Base-by-base conservation (phyloP, 2,329 filamentous ascomycete genomes). In the Capronia americana region DNA sequence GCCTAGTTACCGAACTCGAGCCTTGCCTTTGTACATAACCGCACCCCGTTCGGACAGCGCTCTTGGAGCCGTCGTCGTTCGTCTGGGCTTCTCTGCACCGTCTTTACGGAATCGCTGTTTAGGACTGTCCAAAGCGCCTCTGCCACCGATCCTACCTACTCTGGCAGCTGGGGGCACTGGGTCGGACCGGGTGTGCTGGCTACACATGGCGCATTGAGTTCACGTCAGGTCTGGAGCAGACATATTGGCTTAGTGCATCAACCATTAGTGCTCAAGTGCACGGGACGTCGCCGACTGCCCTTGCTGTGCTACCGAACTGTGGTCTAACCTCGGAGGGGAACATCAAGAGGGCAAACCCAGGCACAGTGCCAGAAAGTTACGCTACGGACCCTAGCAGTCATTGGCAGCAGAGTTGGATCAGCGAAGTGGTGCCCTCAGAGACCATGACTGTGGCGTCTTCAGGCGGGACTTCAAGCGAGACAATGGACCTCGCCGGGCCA, bases 1-100 rank as follows among this genome's bases (percentile, higher is more conserved):
- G 38, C 23, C 17, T 53, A 48, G 28, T 17, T 44, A 44, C 38
- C 38, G 51, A 61, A 44, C 30, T 59, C 34, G 46, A 54, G 14
- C 38, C 26, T 44, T 32, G 41, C 30, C 51, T 32, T 32, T 65
- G 63, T 65, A 60, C 59, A 62, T 64, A 34, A 67, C 24, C 56
- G 34, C 46, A 53, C 61, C 11, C 32, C 14, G 17, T 23, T 53
- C 32, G 12, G 34, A 34, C 58, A n/a, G 28, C n/a, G 28, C 57
- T 48, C 55, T 48, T 44, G 57, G 24, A 41, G 32, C 48, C 38
- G 57, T 28, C 53, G 34, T 41, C 54, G 55, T 17, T 48, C 26
- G 24, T n/a, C 34, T 50, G 24, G 32, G 38, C 26, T 24, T 32
- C 54, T 46, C 24, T 63, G 66, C 61, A 63, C 56, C 50, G 61